phyloP scores from a whole-genome alignment of 148 eudicot genomes.

The Chenopodium quinoa region DNA sequence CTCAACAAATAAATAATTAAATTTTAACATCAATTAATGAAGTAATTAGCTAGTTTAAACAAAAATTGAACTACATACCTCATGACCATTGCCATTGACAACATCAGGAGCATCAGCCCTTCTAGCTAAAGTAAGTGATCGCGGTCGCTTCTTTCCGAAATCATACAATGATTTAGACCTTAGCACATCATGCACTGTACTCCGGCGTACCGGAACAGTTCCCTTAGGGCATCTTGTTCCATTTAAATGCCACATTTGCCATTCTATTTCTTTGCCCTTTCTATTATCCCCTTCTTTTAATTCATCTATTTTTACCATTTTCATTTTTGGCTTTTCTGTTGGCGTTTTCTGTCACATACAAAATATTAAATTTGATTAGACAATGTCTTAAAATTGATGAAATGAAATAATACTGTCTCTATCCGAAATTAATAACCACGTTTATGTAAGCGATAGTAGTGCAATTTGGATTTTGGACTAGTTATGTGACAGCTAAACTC shows the following conservation, averaged over 20 bases:
- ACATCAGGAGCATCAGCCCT: slow-evolving; percentile 76
- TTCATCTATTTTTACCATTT: slow-evolving; percentile 21
- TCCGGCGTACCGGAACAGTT: slow-evolving; percentile 79
- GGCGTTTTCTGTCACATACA: slow-evolving; percentile 48
- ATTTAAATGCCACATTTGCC: slow-evolving; percentile 88
- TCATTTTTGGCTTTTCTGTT: slow-evolving; percentile 59
- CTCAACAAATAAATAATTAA: too few species aligned
- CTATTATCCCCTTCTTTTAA: slow-evolving; percentile 19
- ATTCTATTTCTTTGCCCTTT: slow-evolving; percentile 33
- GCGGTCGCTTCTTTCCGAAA: slow-evolving; percentile 67
- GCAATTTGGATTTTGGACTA: not conserved
- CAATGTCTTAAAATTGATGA: too few species aligned
- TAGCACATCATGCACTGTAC: slow-evolving; percentile 68
- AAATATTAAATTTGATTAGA: not conserved
- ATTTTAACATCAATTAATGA: not conserved
- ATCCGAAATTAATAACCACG: too few species aligned
- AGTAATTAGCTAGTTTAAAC: not conserved
- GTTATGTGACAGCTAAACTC: not conserved
- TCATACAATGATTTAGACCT: slow-evolving; percentile 87
- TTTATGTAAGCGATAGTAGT: not conserved
- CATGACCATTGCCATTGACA: slow-evolving; percentile 88
- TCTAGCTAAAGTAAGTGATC: slow-evolving; percentile 30
- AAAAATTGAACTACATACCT: slow-evolving; percentile 40
- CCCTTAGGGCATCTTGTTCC: slow-evolving; percentile 75
- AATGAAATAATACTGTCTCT: too few species aligned